Percentiles rank a stretch among this genome's conserved stretches.
Conservation (phyloP, 1,139 yeast species). For the Scheffersomyces lignicola region DNA sequence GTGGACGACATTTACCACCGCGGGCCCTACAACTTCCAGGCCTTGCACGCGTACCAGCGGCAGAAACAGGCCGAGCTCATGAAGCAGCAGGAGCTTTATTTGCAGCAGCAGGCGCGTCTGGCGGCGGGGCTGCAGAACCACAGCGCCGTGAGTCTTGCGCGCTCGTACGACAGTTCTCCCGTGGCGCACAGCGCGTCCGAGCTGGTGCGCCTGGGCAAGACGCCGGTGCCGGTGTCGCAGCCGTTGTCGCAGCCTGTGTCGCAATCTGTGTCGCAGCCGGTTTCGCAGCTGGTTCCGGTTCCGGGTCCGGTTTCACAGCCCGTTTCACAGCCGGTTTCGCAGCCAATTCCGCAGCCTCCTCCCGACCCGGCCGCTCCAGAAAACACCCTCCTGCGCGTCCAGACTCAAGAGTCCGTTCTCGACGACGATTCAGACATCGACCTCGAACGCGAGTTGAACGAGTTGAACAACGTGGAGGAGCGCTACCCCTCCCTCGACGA, state of each 20-base stretch:
- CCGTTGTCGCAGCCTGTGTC: not conserved
- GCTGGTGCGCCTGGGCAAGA: not conserved
- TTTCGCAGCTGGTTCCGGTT: constrained; percentile 1
- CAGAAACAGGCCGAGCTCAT: constrained; percentile 38
- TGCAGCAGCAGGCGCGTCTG: constrained; percentile 23
- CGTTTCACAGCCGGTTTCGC: constrained; percentile 2
- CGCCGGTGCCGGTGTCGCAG: constrained; percentile 2
- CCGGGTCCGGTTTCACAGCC: not conserved
- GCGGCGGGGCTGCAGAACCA: constrained; percentile 10
- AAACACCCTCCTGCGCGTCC: not conserved
- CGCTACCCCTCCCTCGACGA: constrained; percentile 46
- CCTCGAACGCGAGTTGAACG: constrained; percentile 26
- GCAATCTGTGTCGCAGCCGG: not conserved
- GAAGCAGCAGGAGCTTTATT: constrained; percentile 37
- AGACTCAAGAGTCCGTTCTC: not conserved
- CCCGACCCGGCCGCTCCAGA: not conserved
- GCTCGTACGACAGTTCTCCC: constrained; percentile 7
- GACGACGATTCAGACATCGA: constrained; percentile 5
- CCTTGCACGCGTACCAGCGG: constrained; percentile 45
- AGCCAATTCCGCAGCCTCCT: constrained; percentile 5
- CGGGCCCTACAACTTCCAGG: constrained; percentile 47
- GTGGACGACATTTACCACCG: constrained; percentile 39
- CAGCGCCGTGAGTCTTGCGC: constrained; percentile 10
- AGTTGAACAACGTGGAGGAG: constrained; percentile 43
- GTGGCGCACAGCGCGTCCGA: constrained; percentile 4